Conservation (phyloP, 1,284 basidiomycete species). For the Heterobasidion parviporum region DNA sequence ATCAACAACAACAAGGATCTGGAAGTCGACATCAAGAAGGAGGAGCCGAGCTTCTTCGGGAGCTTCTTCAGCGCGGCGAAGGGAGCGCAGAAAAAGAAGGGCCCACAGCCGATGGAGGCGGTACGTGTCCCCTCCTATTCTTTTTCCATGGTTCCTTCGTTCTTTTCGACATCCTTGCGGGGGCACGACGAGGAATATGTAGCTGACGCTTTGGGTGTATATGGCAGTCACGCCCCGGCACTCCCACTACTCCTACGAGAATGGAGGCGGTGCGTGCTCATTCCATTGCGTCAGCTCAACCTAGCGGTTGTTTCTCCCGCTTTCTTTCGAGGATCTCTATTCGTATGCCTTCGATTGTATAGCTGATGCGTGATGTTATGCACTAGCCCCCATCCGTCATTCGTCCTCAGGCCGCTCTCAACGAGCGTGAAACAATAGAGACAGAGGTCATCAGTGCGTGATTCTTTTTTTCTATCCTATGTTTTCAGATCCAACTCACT, state of each 20-base stretch:
- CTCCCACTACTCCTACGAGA: neutral
- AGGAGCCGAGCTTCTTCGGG: conserved; percentile 91
- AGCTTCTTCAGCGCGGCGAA: conserved; percentile 79
- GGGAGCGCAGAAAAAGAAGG: conserved; percentile 63
- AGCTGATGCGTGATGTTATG: neutral
- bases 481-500: neutral
- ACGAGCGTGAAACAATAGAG: conserved; percentile 95
- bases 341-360: too few relatives aligned
- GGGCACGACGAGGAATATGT: neutral
- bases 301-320: neutral
- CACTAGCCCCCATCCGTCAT: conserved; percentile 78
- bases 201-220: neutral
- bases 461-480: neutral
- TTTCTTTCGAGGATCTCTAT: neutral
- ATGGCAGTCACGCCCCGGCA: neutral
- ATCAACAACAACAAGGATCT: conserved; percentile 93
- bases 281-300: neutral
- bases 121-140: neutral
- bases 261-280: neutral
- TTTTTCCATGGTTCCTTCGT: neutral
- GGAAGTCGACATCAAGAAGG: conserved; percentile 83
- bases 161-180: too few relatives aligned
- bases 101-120: conserved; percentile 76
- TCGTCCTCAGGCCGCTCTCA: conserved; percentile 88
- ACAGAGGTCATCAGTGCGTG: conserved; percentile 97